Evolutionary conservation across 176 grass and related monocot genomes (phyloP), one percentile per base, ranked within the genome.

Genomic region (Triticum dicoccoides): DNA sequence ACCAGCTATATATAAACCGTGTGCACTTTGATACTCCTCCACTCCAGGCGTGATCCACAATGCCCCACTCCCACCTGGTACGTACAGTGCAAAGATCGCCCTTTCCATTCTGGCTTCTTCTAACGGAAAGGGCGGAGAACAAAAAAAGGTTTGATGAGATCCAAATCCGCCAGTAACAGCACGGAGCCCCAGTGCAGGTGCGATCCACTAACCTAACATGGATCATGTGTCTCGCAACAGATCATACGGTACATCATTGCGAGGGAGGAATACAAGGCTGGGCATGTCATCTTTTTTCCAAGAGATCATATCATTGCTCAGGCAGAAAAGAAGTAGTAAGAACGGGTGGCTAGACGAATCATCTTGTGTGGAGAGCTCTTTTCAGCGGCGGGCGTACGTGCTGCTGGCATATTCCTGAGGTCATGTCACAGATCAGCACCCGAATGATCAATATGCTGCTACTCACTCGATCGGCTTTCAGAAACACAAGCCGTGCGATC

Each of bases 21-120:
- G n/a, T 15, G 41, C n/a, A 21, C 34, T 70, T 73, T 83, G n/a
- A 52, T 72, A 29, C 21, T 23, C n/a, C 29, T 83, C 81, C 81
- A 73, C 81, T 61, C 25, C 27, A 61, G 61, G 34, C 73, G 34
- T 83, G 32, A 32, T 73, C 34, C 81, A 42, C 68, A 41, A 37
- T 73, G 81, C 41, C 37, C 11, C 69, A 27, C 15, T 23, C 33
- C 20, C 72, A 75, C 33, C 69, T 73, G 21, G 11, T 8, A 47
- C 8, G 71, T 18, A 59, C 21, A 83, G 33, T 29, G 54, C 6
- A 3, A 21, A 25, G 0, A 29, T 65, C 15, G 62, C 32, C 72
- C 56, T 75, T 75, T 84, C 56, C 69, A 84, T 84, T 74, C 69
- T 73, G 52, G 37, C 52, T 62, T 20, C 82, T 59, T 59, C 54